A percentile compares a stretch with the other conserved stretches of the same genome.
Evolutionary conservation across 176 grass and related monocot genomes (phyloP).

Genomic region (Leersia perrieri): DNA sequence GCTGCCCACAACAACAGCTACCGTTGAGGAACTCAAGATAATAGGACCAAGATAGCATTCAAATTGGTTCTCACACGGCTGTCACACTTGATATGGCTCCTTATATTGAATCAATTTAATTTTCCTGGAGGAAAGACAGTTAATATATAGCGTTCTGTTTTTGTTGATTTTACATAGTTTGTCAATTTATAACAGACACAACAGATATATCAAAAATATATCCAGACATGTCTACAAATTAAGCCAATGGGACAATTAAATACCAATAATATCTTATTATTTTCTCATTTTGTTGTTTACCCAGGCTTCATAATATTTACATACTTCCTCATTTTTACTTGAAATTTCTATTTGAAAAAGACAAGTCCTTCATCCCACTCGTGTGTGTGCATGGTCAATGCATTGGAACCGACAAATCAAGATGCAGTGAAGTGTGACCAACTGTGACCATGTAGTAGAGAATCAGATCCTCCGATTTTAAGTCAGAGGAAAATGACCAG

Average conservation of each 20-base stretch:
- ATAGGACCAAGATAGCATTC: constrained; percentile 12
- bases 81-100: neutral
- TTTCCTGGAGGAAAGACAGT: neutral
- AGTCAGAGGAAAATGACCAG: too few relatives aligned
- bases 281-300: neutral
- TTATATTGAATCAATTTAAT: neutral
- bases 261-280: neutral
- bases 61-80: neutral
- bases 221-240: neutral
- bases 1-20: neutral
- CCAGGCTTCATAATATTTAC: too few relatives aligned
- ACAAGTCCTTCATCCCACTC: neutral
- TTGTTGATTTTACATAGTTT: neutral
- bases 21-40: neutral
- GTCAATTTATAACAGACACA: neutral
- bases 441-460: neutral
- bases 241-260: neutral
- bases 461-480: too few relatives aligned
- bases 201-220: neutral
- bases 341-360: neutral
- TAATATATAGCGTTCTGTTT: neutral
- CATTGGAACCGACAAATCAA: neutral
- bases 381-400: neutral
- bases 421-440: neutral
- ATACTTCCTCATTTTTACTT: too few relatives aligned